Conservation (phyloP, 1,284 basidiomycete genomes). For the Rhizoctonia solani region DNA sequence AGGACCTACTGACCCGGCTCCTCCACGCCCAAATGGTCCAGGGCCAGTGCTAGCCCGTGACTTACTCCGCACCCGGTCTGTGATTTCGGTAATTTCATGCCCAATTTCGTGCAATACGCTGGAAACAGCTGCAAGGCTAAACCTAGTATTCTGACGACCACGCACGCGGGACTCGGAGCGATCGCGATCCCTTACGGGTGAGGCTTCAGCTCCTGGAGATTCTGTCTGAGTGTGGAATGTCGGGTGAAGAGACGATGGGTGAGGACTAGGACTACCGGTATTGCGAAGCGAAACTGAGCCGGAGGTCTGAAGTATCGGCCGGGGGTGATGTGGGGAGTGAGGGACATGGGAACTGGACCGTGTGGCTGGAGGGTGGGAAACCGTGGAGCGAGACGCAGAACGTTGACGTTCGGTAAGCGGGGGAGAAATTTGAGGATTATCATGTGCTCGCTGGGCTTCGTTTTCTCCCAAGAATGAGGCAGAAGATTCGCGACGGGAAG, state of each 20-base stretch:
- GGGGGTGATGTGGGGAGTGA: neutral
- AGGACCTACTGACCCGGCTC: neutral
- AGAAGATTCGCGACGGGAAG: constrained; percentile 15
- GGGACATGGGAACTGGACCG: neutral
- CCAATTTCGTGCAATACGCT: constrained; percentile 46
- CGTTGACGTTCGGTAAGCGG: constrained; percentile 16
- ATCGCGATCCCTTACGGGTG: constrained; percentile 19
- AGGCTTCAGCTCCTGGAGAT: constrained; percentile 35
- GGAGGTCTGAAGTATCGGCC: constrained; percentile 16
- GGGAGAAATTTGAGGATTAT: neutral
- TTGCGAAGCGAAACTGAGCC: neutral
- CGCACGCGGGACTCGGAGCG: constrained; percentile 29
- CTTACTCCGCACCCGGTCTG: constrained; percentile 31
- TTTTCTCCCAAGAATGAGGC: neutral
- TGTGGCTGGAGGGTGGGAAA: neutral
- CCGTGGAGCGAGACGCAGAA: constrained; percentile 18
- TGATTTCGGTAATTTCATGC: constrained; percentile 45
- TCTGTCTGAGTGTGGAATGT: constrained; percentile 26
- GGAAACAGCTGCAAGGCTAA: constrained; percentile 45
- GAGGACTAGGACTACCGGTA: neutral
- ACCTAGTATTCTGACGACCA: constrained; percentile 38
- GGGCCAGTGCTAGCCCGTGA: constrained; percentile 12
- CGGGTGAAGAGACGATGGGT: constrained; percentile 16
- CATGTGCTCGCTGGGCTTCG: neutral
- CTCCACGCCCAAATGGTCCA: constrained; percentile 10